A percentile compares a stretch with the other conserved stretches of the same genome.
Conservation (phyloP, 768 basidiomycete species). For the Tremella mesenterica region DNA sequence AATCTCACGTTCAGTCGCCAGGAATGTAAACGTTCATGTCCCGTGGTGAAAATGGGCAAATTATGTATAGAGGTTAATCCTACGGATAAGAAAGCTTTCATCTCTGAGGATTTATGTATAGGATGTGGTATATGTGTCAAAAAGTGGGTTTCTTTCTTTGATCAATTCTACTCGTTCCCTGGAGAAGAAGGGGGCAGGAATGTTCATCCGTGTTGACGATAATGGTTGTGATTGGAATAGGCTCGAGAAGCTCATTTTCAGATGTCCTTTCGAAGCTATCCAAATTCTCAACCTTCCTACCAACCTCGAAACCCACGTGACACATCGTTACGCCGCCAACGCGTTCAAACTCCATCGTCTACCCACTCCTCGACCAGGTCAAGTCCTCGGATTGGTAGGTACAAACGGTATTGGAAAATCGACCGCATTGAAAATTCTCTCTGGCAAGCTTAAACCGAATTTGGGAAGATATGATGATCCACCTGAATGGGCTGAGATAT, state of each 20-base stretch:
- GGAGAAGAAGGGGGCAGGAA: background rate
- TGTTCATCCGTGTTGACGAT: too few relatives aligned
- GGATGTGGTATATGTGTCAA: slow-evolving; percentile 99
- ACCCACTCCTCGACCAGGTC: slow-evolving; percentile 92
- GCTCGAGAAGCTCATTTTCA: slow-evolving; percentile 41
- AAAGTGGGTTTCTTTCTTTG: slow-evolving; percentile 58
- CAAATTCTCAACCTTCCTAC: slow-evolving; percentile 98
- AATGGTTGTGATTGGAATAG: background rate
- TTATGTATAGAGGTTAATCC: slow-evolving; percentile 97
- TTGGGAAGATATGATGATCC: slow-evolving; percentile 95
- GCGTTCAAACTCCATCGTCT: slow-evolving; percentile 97
- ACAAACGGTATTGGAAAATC: slow-evolving; percentile 99
- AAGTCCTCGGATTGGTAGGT: slow-evolving; percentile 96
- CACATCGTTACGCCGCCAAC: slow-evolving; percentile 96
- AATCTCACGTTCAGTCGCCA: slow-evolving; percentile 52
- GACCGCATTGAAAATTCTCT: slow-evolving; percentile 91
- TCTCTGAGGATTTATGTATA: slow-evolving; percentile 97
- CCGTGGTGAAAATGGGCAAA: slow-evolving; percentile 97
- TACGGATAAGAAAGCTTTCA: slow-evolving; percentile 93
- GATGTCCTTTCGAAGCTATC: slow-evolving; percentile 98
- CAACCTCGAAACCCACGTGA: slow-evolving; percentile 88
- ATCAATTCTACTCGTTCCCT: background rate
- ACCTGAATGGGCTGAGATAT: slow-evolving; percentile 97
- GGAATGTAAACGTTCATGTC: slow-evolving; percentile 98
- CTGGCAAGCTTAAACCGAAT: slow-evolving; percentile 96